Base-by-base conservation (phyloP, 2,329 filamentous ascomycete genomes). In the Calonectria multiphialidica region DNA sequence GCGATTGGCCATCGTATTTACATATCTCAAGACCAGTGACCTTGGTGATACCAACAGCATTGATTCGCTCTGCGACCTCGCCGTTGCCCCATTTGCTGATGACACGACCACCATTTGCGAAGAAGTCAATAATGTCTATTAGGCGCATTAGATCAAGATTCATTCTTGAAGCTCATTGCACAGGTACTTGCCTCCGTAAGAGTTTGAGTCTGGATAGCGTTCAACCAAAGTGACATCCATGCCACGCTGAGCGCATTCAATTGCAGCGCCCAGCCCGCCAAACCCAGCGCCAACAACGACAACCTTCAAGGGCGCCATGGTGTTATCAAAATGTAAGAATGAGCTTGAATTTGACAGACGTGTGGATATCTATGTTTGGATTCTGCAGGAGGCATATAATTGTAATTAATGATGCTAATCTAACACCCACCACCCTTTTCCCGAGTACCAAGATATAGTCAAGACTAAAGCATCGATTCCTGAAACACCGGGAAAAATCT, bases 91-190 rank as follows among this genome's bases (percentile, higher is more conserved):
- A 70, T 21, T n/a, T 57, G 1, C 4, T 37, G 25, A 70, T 70
- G 15, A 70, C 33, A 3, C 75, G 59, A 5, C 75, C 75, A 4
- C 75, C 75, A 53, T 77, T 77, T 1, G 69, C 65, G 4, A 74
- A 74, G 18, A 77, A 77, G 1, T 74, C 76, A 9, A 77, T 76
- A 6, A 77, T 76, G 5, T 77, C 75, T 68, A 35, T 33, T 8
- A n/a, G n/a, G n/a, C n/a, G n/a, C n/a, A n/a, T n/a, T n/a, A n/a
- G n/a, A n/a, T n/a, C n/a, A n/a, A n/a, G n/a, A n/a, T n/a, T n/a
- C 33, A 7, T 37, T 37, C 15, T 2, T 8, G 18, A n/a, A n/a
- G n/a, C n/a, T n/a, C n/a, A n/a, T n/a, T n/a, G n/a, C n/a, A n/a
- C n/a, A n/a, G n/a, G n/a, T 8, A 50, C 5, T 28, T 23, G 55